Evolutionary conservation across 768 basidiomycete species (phyloP).

Genomic region (Fistulinella prunicolor): DNA sequence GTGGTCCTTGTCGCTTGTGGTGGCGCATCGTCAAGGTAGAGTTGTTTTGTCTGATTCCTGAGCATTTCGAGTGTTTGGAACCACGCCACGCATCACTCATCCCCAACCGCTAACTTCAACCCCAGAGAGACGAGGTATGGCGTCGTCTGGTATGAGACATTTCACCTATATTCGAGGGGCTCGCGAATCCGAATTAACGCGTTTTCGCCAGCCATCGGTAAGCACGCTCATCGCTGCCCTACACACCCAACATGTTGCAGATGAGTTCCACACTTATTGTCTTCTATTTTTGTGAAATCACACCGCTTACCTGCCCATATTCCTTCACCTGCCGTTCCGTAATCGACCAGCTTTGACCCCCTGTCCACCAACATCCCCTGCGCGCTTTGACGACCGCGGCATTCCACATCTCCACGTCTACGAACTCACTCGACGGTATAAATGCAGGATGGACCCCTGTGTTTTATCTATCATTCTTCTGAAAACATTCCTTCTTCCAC

Average conservation of each 20-base stretch:
- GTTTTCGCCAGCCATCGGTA: not conserved
- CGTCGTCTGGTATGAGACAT: not conserved
- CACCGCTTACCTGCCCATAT: not conserved
- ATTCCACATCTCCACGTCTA: not conserved
- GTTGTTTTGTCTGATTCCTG: not conserved
- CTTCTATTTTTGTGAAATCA: not conserved
- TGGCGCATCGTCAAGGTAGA: not conserved
- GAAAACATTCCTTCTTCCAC: not conserved
- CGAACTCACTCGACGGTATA: constrained; percentile 3
- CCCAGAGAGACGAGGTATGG: not conserved
- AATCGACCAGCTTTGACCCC: constrained; percentile 3
- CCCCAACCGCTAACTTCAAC: not conserved
- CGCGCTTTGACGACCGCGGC: constrained; percentile 14
- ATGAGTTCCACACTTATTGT: constrained; percentile 12
- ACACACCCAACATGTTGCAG: not conserved
- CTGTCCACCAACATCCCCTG: not conserved
- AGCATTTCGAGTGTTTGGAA: not conserved
- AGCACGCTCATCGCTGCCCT: not conserved
- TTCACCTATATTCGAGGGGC: not conserved
- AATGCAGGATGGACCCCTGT: not conserved
- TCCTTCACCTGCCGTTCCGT: not conserved
- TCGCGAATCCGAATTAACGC: not conserved
- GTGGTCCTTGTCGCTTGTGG: not conserved
- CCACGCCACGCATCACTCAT: not conserved
- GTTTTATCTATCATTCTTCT: not conserved